Conservation (phyloP, 164 flowering plant species). For the Berberis vulgaris region DNA sequence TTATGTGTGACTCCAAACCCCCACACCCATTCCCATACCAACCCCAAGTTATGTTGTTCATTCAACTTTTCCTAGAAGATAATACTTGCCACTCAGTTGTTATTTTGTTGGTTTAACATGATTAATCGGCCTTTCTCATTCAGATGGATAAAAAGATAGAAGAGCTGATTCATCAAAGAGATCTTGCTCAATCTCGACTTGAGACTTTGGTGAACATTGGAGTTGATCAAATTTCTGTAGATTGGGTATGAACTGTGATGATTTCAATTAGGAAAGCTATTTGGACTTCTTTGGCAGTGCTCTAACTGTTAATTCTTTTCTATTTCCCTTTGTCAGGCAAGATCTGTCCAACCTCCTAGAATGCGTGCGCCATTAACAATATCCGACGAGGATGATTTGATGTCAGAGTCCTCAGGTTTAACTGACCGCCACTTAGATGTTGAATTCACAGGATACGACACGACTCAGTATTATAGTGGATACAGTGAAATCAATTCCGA, state of each 20-base stretch:
- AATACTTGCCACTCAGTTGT: neutral
- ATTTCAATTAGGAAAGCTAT: neutral
- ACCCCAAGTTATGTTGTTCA: too few relatives aligned
- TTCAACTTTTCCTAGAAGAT: too few relatives aligned
- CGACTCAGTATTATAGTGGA: slow-evolving; percentile 17
- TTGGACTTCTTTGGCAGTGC: neutral
- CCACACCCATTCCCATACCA: too few relatives aligned
- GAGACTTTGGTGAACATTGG: slow-evolving; percentile 51
- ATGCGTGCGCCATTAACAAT: slow-evolving; percentile 14
- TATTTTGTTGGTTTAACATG: slow-evolving; percentile 6
- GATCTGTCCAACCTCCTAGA: slow-evolving; percentile 10
- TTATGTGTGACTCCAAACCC: too few relatives aligned
- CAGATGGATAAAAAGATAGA: slow-evolving; percentile 86
- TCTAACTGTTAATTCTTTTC: slow-evolving; percentile 2
- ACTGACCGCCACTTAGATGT: slow-evolving; percentile 21
- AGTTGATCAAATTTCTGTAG: slow-evolving; percentile 34
- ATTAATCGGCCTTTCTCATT: slow-evolving; percentile 7
- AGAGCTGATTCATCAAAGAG: slow-evolving; percentile 65
- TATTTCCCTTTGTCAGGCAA: slow-evolving; percentile 18
- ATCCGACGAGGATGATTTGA: slow-evolving; percentile 27
- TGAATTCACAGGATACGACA: slow-evolving; percentile 13
- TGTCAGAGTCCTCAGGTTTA: slow-evolving; percentile 27
- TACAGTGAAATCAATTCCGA: slow-evolving; percentile 9
- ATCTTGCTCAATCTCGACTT: slow-evolving; percentile 78
- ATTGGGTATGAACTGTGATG: slow-evolving; percentile 23